Percentiles rank a stretch among this genome's conserved stretches.
Evolutionary conservation across 441 rosid genomes (phyloP).

Genomic region (Hura crepitans): DNA sequence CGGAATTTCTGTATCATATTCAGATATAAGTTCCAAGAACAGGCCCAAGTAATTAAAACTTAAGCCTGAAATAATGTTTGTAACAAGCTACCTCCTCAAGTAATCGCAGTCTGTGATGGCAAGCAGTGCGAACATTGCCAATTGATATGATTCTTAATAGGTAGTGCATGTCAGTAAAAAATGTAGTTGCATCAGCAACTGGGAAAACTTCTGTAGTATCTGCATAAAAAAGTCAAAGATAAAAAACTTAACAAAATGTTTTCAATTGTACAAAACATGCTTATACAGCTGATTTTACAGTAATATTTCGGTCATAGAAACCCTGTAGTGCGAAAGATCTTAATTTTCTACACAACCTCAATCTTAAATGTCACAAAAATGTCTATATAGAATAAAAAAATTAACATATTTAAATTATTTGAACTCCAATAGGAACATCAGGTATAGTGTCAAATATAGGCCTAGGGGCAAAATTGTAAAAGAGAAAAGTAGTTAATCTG

Average conservation of each 20-base stretch:
- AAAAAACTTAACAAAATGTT: constrained; percentile 14
- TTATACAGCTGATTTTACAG: not conserved
- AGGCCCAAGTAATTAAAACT: constrained; percentile 5
- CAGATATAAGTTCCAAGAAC: constrained; percentile 25
- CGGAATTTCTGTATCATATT: constrained; percentile 53
- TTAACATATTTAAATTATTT: not conserved
- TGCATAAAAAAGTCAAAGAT: constrained; percentile 28
- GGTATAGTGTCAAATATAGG: too few species aligned
- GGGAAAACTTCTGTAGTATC: constrained; percentile 54
- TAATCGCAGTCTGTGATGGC: constrained; percentile 60
- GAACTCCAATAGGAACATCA: not conserved
- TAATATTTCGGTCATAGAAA: not conserved
- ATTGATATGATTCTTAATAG: constrained; percentile 51
- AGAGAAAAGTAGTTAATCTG: too few species aligned
- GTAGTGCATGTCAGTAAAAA: constrained; percentile 67
- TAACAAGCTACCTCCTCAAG: constrained; percentile 49
- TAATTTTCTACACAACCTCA: not conserved
- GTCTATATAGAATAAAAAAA: not conserved
- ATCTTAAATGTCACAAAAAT: not conserved
- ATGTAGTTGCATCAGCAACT: constrained; percentile 55
- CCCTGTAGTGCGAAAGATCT: not conserved
- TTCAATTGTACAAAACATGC: not conserved
- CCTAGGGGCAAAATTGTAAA: too few species aligned
- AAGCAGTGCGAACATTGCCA: constrained; percentile 66
- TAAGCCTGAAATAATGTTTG: constrained; percentile 2